Conservation (phyloP, 208 protist genomes). For the Trypanosoma platydactyli region DNA sequence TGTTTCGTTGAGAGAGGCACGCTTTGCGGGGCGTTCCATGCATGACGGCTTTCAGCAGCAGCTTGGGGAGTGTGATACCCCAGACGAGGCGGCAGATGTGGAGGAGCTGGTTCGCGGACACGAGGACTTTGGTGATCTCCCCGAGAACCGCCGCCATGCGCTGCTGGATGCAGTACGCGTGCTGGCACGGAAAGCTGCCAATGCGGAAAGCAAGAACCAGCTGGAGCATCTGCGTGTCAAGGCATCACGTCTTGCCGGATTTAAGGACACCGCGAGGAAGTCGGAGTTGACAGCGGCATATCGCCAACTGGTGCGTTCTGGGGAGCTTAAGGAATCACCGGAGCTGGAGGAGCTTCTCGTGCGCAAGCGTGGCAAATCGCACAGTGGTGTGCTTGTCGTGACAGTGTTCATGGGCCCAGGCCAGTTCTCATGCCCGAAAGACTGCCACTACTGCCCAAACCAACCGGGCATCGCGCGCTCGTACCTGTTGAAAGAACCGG, state of each 20-base stretch:
- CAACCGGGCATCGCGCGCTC: conserved; percentile 89
- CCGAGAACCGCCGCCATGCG: conserved; percentile 54
- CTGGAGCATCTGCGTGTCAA: conserved; percentile 78
- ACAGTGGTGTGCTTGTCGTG: conserved; percentile 92
- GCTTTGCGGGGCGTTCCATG: conserved; percentile 64
- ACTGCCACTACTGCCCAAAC: conserved; percentile 95
- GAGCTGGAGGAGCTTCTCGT: conserved; percentile 76
- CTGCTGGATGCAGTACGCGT: conserved; percentile 68
- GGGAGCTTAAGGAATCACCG: conserved; percentile 38
- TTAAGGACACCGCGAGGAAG: conserved; percentile 87
- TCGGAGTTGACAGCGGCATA: conserved; percentile 88
- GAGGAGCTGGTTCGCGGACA: conserved; percentile 74
- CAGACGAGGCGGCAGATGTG: conserved; percentile 79
- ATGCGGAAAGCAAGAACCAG: conserved; percentile 34
- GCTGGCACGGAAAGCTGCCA: conserved; percentile 38
- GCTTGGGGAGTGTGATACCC: conserved; percentile 54
- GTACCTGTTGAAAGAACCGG: conserved; percentile 92
- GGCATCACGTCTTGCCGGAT: conserved; percentile 72
- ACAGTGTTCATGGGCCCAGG: conserved; percentile 93
- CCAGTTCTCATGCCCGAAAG: conserved; percentile 91
- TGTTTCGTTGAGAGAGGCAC: conserved; percentile 49
- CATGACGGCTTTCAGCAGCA: conserved; percentile 32
- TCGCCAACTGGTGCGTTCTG: conserved; percentile 72
- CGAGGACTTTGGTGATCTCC: conserved; percentile 82
- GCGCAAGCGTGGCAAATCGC: conserved; percentile 82